Evolutionary conservation across 169 alveolate species (phyloP).

Genomic region (Plasmodium gaboni): DNA sequence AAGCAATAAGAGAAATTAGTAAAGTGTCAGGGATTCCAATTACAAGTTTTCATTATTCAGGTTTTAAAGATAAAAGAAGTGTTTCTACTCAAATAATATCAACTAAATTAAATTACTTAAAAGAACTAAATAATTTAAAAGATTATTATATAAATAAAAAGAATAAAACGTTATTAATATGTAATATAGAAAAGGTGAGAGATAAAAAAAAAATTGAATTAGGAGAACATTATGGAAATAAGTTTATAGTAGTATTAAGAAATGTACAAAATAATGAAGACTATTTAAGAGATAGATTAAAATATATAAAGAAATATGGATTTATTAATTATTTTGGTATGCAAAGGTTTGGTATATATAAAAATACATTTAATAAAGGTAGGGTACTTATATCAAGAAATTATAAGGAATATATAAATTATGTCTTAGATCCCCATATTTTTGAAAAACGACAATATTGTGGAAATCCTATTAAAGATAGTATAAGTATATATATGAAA

Average conservation of each 20-base stretch:
- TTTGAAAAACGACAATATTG: slow-evolving; percentile 60
- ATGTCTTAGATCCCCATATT: slow-evolving; percentile 64
- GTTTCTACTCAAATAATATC: slow-evolving; percentile 71
- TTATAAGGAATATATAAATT: slow-evolving; percentile 67
- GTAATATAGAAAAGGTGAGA: slow-evolving; percentile 36
- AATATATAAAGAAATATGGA: slow-evolving; percentile 62
- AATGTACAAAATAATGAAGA: slow-evolving; percentile 67
- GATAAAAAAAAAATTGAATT: slow-evolving; percentile 41
- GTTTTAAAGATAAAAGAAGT: slow-evolving; percentile 75
- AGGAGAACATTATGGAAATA: slow-evolving; percentile 74
- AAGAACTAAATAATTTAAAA: slow-evolving; percentile 15
- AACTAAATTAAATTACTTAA: slow-evolving; percentile 6
- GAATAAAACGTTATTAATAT: slow-evolving; percentile 40
- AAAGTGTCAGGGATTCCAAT: slow-evolving; percentile 59
- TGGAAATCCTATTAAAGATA: slow-evolving; percentile 64
- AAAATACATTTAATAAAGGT: slow-evolving; percentile 74
- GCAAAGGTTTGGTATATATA: slow-evolving; percentile 76
- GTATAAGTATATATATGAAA: slow-evolving; percentile 48
- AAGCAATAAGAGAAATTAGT: slow-evolving; percentile 73
- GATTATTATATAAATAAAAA: slow-evolving; percentile 4
- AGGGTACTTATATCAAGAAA: slow-evolving; percentile 60
- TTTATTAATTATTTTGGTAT: slow-evolving; percentile 76
- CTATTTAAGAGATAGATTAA: slow-evolving; percentile 54
- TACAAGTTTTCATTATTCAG: slow-evolving; percentile 69
- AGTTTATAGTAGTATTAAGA: slow-evolving; percentile 56